Base-by-base conservation (phyloP, 805 yeast species). In the Candida tammaniensis region DNA sequence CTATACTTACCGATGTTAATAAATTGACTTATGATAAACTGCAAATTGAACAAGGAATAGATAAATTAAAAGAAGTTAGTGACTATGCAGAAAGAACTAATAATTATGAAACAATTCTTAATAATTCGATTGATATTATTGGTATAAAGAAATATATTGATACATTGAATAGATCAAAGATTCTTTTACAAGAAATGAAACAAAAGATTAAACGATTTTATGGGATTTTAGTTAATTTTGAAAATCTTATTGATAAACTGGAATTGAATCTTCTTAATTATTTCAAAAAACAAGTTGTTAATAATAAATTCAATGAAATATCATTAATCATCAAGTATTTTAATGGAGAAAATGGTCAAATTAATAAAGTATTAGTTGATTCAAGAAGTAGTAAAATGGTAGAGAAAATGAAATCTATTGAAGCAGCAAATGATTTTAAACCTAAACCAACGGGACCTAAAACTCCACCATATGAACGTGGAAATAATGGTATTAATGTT, bases 1-100 rank as follows among this genome's bases (percentile, higher is more conserved):
- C 97, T 1, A 76, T 86, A 29, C 68, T 84, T 24, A 68, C 72
- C 6, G 77, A 78, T 38, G 82, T 84, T 31, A 76, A 76, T 43
- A 63, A 68, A 35, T 55, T 82, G 37, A 76, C 75, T 24, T 55
- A 68, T 1, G 70, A 77, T 42, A 80, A 78, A 46, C 54, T 61
- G 25, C 81, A 80, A 43, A 73, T 81, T 30, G 80, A 77, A 31
- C 67, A 71, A 19, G 75, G 81, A 3, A 54, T 78, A 64, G 70
- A 15, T 64, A 72, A 35, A 56, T 72, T 46, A 62, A 69, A 43
- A 61, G 80, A 60, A 64, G 82, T 55, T 39, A 72, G 57, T 64
- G 76, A 52, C 15, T 72, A 70, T 43, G 79, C 84, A 0, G 61
- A 59, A 32, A 46, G 47, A 16, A 68, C 74, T 1, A 61, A 66